A percentile compares a stretch with the other conserved stretches of the same genome.
Conservation (phyloP, 1,284 basidiomycete genomes). For the Ceraceosorus guamensis region DNA sequence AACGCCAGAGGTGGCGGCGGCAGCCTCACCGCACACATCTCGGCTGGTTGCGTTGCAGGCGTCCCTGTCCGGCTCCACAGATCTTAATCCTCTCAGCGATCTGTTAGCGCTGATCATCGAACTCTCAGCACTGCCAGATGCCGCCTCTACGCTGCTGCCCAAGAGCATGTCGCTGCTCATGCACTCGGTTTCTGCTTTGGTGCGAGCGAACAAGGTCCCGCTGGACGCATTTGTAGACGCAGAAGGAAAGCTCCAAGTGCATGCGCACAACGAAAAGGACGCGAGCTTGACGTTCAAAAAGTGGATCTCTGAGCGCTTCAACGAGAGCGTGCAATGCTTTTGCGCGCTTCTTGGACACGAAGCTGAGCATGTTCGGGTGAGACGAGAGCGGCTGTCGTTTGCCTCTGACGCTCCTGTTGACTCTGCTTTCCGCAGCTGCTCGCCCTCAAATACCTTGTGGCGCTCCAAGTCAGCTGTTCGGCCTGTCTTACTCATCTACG, state of each 20-base stretch:
- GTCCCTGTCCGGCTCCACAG: constrained; percentile 25
- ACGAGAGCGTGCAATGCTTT: constrained; percentile 29
- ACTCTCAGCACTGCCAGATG: constrained; percentile 4
- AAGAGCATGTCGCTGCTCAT: constrained; percentile 17
- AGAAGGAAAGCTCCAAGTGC: constrained; percentile 9
- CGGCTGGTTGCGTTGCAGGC: constrained; percentile 17
- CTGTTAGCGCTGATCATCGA: constrained; percentile 22
- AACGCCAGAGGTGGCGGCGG: not conserved
- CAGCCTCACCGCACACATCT: not conserved
- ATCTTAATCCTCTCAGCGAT: constrained; percentile 38
- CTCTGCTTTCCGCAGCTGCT: not conserved
- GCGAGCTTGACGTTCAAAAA: constrained; percentile 21
- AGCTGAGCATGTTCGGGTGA: constrained; percentile 16
- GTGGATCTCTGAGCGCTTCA: constrained; percentile 41
- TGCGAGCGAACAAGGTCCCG: constrained; percentile 19
- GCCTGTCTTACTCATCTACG: too few relatives aligned
- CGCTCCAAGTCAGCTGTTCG: too few relatives aligned
- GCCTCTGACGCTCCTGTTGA: constrained; percentile 7
- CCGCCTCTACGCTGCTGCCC: not conserved
- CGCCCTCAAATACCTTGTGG: not conserved
- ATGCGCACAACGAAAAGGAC: constrained; percentile 8
- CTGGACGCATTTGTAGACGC: constrained; percentile 21
- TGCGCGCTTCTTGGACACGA: constrained; percentile 22
- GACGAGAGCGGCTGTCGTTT: constrained; percentile 21
- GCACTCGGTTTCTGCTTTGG: constrained; percentile 19